Base-by-base conservation (phyloP, 495 filamentous ascomycete species). In the Aeminium ludgeri region DNA sequence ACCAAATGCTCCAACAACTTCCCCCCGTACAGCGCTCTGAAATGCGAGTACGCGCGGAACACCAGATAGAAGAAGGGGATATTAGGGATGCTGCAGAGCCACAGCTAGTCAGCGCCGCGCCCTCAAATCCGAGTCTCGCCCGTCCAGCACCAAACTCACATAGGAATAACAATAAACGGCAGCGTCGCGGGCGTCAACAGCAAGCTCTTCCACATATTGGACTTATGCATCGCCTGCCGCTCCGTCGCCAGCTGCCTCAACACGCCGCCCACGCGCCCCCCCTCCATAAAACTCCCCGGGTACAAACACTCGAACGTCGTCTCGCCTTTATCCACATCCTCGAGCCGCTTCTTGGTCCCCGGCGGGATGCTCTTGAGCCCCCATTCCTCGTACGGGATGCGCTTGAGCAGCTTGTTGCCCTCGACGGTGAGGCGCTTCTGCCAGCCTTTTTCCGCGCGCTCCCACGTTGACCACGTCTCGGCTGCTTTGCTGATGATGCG, bases 321-420 rank as follows among this genome's bases (percentile, higher is more conserved):
- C 17, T 70, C 70, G 25, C 71, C 78, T 38, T 78, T 51, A 51
- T 79, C 73, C 40, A 77, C 69, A 33, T 72, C 63, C 46, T 67
- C 42, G 18, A 42, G 66, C 35, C 72, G 67, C 41, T 75, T 72
- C 28, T 73, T 65, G 19, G 72, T 85, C 40, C 93, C 63, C 25
- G 89, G 81, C 2, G 89, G 89, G 29, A 97, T 80, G 39, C 83
- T 87, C 61, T 96, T 96, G 35, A 97, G 64, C 0, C 83, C 87
- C 79, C 89, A 99, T 80, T 99, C 89, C 62, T 95, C 82, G 57
- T 79, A 94, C 1, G 87, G 83, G 50, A 99, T 86, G 30, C 83
- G 72, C 52, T 80, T 78, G 38, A 96, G 69, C 8, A 81, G 70
- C 20, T 72, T 66, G 64, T 96, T 95, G 20, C 91, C 89, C 57